These are phyloP conservation scores for Penicillium diatomitis DNA, from an alignment of 495 filamentous ascomycete genomes.

Conservation along the genomic window DNA sequence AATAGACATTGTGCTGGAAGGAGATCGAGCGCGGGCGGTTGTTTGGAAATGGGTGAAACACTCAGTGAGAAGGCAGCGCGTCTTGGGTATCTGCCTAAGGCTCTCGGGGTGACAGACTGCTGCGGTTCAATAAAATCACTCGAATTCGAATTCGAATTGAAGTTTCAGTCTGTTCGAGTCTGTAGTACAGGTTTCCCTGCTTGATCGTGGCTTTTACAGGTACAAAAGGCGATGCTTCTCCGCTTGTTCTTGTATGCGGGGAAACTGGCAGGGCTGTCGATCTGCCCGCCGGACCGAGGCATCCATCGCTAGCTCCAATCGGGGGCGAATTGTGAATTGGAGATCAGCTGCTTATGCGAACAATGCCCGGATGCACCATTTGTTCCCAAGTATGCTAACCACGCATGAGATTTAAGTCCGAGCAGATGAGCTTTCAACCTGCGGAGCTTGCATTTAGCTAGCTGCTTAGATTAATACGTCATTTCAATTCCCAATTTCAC, in stretches of 20 bases:
- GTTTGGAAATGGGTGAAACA: not conserved
- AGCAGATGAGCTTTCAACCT: too few relatives aligned
- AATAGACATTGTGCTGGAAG: constrained; percentile 38
- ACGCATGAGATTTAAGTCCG: too few relatives aligned
- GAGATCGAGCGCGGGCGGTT: not conserved
- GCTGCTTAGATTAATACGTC: too few relatives aligned
- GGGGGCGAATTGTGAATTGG: not conserved
- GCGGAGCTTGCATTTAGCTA: too few relatives aligned
- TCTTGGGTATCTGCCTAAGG: not conserved
- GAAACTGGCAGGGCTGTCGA: constrained; percentile 8
- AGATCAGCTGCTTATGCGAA: too few relatives aligned
- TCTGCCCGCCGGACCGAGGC: constrained; percentile 18
- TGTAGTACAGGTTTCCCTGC: not conserved
- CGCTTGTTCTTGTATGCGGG: constrained; percentile 15
- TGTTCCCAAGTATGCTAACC: too few relatives aligned
- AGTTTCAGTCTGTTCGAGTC: not conserved
- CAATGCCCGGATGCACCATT: too few relatives aligned
- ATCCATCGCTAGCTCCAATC: not conserved
- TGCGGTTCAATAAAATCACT: not conserved
- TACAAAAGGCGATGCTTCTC: not conserved
- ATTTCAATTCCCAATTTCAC: too few relatives aligned
- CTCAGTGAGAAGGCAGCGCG: not conserved
- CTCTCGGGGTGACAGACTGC: not conserved
- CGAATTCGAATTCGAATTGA: too few relatives aligned
- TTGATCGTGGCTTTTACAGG: too few relatives aligned